Evolutionary conservation across 2,329 filamentous ascomycete genomes (phyloP).

Genomic region (Geosmithia putterillii): DNA sequence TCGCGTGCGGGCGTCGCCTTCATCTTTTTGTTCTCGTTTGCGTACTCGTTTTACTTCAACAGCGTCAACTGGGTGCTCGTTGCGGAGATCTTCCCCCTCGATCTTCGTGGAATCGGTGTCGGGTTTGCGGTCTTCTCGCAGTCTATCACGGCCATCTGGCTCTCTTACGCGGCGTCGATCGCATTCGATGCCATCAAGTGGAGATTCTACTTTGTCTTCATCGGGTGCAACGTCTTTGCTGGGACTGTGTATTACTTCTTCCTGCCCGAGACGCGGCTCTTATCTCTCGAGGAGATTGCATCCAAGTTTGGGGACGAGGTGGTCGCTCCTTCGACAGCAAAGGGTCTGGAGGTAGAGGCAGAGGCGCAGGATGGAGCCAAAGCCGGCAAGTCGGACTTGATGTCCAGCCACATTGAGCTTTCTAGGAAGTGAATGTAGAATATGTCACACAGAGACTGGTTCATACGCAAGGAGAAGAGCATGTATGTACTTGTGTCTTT

Average conservation of each 20-base stretch:
- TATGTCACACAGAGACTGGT: no score
- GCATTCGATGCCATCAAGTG: slow-evolving; percentile 15
- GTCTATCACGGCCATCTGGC: slow-evolving; percentile 16
- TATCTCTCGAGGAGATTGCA: slow-evolving; percentile 18
- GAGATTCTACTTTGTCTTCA: slow-evolving; percentile 20
- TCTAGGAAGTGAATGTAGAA: background rate
- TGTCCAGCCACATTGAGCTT: slow-evolving; percentile 4
- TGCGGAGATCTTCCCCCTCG: slow-evolving; percentile 11
- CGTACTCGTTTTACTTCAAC: slow-evolving; percentile 16
- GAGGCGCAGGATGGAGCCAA: background rate
- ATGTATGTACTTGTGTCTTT: no score
- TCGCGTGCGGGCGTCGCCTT: slow-evolving; percentile 12
- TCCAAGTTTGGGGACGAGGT: slow-evolving; percentile 17
- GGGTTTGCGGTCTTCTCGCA: slow-evolving; percentile 14
- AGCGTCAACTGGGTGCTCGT: slow-evolving; percentile 13
- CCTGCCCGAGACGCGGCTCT: slow-evolving; percentile 19
- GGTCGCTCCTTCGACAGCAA: background rate
- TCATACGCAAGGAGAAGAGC: no score
- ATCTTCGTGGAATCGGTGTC: slow-evolving; percentile 11
- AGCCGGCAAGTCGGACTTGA: slow-evolving; percentile 1
- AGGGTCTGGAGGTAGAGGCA: slow-evolving; percentile 1
- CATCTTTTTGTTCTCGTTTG: slow-evolving; percentile 13
- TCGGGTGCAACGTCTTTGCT: slow-evolving; percentile 15
- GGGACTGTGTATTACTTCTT: slow-evolving; percentile 17
- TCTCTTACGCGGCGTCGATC: slow-evolving; percentile 12